A percentile compares a stretch with the other conserved stretches of the same genome.
These are phyloP conservation scores for Rhamnella rubrinervis DNA, from an alignment of 331 rosid species.

Conservation along the genomic window DNA sequence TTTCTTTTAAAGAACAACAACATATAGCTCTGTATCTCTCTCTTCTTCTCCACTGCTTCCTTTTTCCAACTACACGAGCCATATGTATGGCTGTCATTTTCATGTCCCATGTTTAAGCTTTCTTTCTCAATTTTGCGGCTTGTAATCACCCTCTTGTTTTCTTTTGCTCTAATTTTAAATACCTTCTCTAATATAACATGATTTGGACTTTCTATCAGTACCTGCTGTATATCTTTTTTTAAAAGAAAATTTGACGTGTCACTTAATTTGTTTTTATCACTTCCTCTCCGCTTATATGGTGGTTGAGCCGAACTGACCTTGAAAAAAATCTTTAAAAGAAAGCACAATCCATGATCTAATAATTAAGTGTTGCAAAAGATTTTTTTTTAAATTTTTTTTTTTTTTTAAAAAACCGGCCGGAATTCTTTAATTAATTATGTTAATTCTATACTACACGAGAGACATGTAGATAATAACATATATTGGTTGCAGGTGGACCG, in stretches of 20 bases:
- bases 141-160: conserved; percentile 12
- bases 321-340: neutral
- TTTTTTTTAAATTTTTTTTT: too few species aligned
- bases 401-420: neutral
- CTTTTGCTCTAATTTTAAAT: conserved; percentile 8
- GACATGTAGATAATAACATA: neutral
- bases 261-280: conserved; percentile 13
- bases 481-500: conserved; percentile 70
- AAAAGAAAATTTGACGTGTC: neutral
- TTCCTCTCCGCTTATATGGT: neutral
- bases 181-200: conserved; percentile 13
- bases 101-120: conserved; percentile 18
- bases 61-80: neutral
- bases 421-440: too few species aligned
- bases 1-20: conserved; percentile 14
- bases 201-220: conserved; percentile 29
- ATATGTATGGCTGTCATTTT: neutral
- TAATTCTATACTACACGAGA: too few species aligned
- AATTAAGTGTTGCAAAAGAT: neutral
- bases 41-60: too few species aligned
- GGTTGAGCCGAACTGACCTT: neutral
- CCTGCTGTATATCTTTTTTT: conserved; percentile 9
- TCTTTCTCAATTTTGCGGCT: conserved; percentile 15
- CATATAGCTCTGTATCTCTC: conserved; percentile 4
- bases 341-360: neutral